Evolutionary conservation across 1,139 yeast genomes (phyloP), one percentile per base, ranked within the genome.

Genomic region (Taphrina deformans): DNA sequence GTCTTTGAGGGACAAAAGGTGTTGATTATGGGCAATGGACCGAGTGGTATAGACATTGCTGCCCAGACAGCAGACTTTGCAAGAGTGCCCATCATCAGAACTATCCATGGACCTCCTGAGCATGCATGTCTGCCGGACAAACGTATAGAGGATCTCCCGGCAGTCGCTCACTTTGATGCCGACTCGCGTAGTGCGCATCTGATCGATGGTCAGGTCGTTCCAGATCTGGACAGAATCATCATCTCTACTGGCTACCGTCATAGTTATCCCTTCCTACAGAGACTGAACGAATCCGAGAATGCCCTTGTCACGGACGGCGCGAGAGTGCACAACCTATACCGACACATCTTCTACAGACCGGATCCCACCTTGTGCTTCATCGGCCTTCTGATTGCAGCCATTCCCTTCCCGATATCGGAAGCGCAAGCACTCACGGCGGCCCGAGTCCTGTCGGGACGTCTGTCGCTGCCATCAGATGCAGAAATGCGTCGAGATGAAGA

Each of bases 361-460:
- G 86, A 83, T 70, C 87, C 88, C 1, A 80, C 85, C 1, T 71
- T 86, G 67, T 84, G 83, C 1, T 76, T 85, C 55, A 76, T 83
- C 27, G 82, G 85, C 1, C 75, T 83, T 61, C 82, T 85, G 12
- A 77, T 82, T 67, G 78, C 79, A 68, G 81, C 84, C 16, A 77
- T 85, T 14, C 88, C 89, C 0, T 82, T 86, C 69, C 82, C 87
- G 56, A 72, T 82, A 1, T 79, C 86, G 1, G 89, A 86, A 71
- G 74, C 83, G 12, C 66, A 69, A 55, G 69, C 70, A 6, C 62
- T 69, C 40, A 65, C 66, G 70, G 75, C 85, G 45, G 82, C 85
- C 12, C 79, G 87, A 69, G 80, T 85, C 2, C 84, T 84, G 77
- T 74, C 80, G 2, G 83, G 83, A 1, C 76, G 80, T 50, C 72